Conservation (phyloP, 2,329 filamentous ascomycete genomes). For the Venturia aucupariae region DNA sequence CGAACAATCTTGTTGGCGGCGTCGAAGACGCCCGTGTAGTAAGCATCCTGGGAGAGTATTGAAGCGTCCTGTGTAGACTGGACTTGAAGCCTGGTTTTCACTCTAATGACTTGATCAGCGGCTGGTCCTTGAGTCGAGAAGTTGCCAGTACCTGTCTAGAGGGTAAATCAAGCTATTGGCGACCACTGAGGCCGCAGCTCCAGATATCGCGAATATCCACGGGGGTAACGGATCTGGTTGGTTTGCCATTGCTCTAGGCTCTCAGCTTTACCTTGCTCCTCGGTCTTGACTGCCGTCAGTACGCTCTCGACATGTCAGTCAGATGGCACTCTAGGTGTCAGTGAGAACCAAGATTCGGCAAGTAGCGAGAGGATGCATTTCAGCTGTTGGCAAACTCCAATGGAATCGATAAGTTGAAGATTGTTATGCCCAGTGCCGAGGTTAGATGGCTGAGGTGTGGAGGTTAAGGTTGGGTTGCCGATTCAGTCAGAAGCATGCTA, state of each 20-base stretch:
- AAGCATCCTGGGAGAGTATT: conserved; percentile 5
- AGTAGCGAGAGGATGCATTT: too few species aligned
- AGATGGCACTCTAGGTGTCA: too few species aligned
- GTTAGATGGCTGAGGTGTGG: background rate
- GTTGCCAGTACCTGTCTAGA: background rate
- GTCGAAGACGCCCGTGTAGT: conserved; percentile 1
- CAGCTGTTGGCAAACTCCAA: too few species aligned
- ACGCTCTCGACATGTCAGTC: too few species aligned
- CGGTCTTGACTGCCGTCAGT: too few species aligned
- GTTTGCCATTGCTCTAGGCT: background rate
- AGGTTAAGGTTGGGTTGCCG: background rate
- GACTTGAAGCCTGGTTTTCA: conserved; percentile 8
- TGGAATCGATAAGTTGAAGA: background rate
- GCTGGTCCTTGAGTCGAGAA: background rate
- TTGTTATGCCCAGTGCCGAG: too few species aligned
- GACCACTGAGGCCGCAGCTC: background rate
- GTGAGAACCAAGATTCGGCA: too few species aligned
- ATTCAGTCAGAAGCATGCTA: background rate
- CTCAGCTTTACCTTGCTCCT: too few species aligned
- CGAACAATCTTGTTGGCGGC: background rate
- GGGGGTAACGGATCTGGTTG: background rate
- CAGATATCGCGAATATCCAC: conserved; percentile 8
- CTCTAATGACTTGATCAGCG: background rate
- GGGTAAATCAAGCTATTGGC: background rate
- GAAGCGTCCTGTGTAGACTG: conserved; percentile 9